Conservation (phyloP, 192 early-diverging fungal genomes). For the Backusella australiensis region DNA sequence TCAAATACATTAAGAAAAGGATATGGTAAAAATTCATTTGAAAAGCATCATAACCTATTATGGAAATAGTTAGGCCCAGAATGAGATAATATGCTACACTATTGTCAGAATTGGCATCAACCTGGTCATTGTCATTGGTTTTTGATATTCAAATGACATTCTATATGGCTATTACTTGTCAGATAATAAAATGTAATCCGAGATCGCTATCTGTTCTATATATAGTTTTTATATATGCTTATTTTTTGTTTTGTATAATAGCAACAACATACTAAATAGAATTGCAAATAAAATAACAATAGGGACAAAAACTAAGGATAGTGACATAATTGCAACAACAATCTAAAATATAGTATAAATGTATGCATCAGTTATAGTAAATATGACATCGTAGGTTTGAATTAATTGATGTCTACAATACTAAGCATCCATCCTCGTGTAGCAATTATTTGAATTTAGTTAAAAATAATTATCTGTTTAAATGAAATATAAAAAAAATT, state of each 20-base stretch:
- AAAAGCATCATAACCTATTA: neutral
- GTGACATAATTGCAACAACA: neutral
- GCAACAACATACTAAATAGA: neutral
- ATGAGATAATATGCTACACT: neutral
- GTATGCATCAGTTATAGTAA: neutral
- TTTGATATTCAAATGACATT: neutral
- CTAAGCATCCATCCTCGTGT: neutral
- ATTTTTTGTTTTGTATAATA: neutral
- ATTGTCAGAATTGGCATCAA: neutral
- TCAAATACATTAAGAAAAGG: neutral
- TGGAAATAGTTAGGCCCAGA: neutral
- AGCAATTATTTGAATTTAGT: neutral
- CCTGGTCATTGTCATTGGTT: neutral
- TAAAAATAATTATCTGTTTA: constrained; percentile 4
- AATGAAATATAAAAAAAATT: neutral
- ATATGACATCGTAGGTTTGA: neutral
- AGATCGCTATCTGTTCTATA: neutral
- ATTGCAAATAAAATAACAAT: neutral
- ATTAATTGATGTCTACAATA: neutral
- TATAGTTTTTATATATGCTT: neutral
- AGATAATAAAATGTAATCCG: neutral
- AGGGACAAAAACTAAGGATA: neutral
- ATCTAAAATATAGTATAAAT: neutral
- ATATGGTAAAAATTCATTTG: neutral
- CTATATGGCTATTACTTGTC: neutral